Conservation (phyloP, 2,329 filamentous ascomycete genomes). For the Teratosphaeria pseudoeucalypti region DNA sequence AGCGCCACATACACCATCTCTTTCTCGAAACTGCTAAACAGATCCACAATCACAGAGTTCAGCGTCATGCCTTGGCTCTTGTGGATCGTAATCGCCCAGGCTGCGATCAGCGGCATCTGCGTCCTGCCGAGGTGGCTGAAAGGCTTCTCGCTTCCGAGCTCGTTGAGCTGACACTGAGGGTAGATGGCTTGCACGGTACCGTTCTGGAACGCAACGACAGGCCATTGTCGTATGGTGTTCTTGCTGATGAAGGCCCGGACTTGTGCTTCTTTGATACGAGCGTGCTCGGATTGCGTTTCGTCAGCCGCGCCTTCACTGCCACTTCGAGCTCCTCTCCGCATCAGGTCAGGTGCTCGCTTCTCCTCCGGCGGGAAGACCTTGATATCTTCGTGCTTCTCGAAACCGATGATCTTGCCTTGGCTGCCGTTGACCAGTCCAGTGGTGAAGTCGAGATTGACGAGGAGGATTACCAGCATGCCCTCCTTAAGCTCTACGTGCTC, state of each 20-base stretch:
- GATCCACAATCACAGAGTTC: constrained; percentile 46
- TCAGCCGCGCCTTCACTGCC: background rate
- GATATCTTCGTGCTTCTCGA: constrained; percentile 7
- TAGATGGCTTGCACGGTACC: constrained; percentile 38
- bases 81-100: constrained; percentile 55
- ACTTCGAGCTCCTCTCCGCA: background rate
- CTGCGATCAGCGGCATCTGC: constrained; percentile 50
- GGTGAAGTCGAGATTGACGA: constrained; percentile 38
- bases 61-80: constrained; percentile 55
- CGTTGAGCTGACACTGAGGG: constrained; percentile 40
- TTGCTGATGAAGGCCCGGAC: constrained; percentile 31
- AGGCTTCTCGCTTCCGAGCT: constrained; percentile 37
- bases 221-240: constrained; percentile 30
- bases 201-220: constrained; percentile 45
- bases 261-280: background rate
- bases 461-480: constrained; percentile 44
- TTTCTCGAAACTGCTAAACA: constrained; percentile 43
- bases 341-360: constrained; percentile 3
- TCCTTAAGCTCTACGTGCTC: constrained; percentile 36
- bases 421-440: constrained; percentile 39
- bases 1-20: constrained; percentile 56
- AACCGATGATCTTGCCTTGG: constrained; percentile 38
- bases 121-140: constrained; percentile 45
- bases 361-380: constrained; percentile 3
- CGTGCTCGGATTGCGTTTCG: background rate